A percentile compares a stretch with the other conserved stretches of the same genome.
Conservation (phyloP, 75 land plant genomes). For the Cunninghamia lanceolata region DNA sequence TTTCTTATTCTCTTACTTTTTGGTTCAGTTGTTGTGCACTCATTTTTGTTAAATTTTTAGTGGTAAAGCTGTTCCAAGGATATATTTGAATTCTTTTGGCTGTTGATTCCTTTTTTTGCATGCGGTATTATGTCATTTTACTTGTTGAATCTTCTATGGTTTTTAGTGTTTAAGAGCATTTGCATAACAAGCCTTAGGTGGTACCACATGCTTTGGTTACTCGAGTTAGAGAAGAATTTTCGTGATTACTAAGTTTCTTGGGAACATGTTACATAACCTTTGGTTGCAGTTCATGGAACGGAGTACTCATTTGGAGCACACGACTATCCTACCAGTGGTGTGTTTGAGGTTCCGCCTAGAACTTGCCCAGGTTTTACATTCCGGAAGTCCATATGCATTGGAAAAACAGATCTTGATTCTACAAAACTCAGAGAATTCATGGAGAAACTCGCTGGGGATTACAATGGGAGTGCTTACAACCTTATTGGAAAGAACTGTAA, state of each 20-base stretch:
- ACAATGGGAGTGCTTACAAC: constrained; percentile 42
- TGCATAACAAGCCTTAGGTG: neutral
- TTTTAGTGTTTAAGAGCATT: neutral
- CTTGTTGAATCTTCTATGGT: neutral
- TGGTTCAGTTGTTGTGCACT: neutral
- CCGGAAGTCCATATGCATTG: constrained; percentile 41
- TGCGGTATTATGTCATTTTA: neutral
- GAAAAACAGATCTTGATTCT: constrained; percentile 24
- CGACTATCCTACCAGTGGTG: constrained; percentile 40
- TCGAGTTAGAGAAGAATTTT: neutral
- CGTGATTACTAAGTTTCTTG: neutral
- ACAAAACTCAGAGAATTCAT: constrained; percentile 26
- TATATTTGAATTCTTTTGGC: neutral
- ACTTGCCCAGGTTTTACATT: constrained; percentile 44
- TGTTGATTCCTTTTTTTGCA: neutral
- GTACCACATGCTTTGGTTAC: neutral
- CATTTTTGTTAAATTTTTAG: neutral
- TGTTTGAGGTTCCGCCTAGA: constrained; percentile 49
- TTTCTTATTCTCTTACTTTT: neutral
- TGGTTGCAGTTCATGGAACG: constrained; percentile 42
- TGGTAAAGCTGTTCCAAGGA: neutral
- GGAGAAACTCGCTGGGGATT: constrained; percentile 26
- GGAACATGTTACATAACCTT: neutral
- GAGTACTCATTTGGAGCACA: constrained; percentile 59
- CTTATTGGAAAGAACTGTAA: constrained; percentile 49